Base-by-base conservation (phyloP, 495 filamentous ascomycete genomes). In the Achaetomiella virescens region DNA sequence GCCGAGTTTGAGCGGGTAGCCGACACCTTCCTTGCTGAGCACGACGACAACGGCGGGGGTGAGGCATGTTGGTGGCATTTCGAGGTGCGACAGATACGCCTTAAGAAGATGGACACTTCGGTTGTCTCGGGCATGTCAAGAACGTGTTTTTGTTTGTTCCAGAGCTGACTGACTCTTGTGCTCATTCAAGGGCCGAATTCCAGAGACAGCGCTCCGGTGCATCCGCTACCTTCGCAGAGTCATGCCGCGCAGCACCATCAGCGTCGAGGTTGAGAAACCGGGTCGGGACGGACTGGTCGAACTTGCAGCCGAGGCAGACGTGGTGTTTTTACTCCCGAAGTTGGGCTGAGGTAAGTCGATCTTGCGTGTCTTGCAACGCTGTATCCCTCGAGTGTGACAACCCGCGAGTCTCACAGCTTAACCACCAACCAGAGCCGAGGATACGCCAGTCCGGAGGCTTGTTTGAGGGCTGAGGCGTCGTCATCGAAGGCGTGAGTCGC, bases 241-340 rank as follows among this genome's bases (percentile, higher is more conserved):
- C 7, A 72, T 73, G 42, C 78, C 81, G 5, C 63, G 57, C 5
- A 68, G 73, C 50, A 74, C 58, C 42, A 70, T 89, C 57, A 90
- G 86, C 57, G 80, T 90, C 44, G 86, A 90, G 65, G 68, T 84
- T 8, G 86, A 89, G 66, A 88, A 87, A 66, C 84, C 85, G 9
- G 72, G 73, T 44, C 74, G 86, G 42, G 64, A 70, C 29, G 84
- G 85, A 17, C 70, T 90, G 48, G 72, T 77, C 51, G 74, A 80
- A 36, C 72, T 88, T 52, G 85, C 84, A 31, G 72, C 74, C 49
- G 75, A 78, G 61, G 84, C 84, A 40, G 81, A 89, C 63, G 76
- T 84, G 14, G 80, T 88, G n/a, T 17, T 87, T 89, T 67, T 89
- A 85, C 68, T 86, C 85, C 6, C 81, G 78, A 58, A 77, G 72